A percentile compares a stretch with the other conserved stretches of the same genome.
These are phyloP conservation scores for Boletus insuetus DNA, from an alignment of 768 basidiomycete species.

Conservation along the genomic window DNA sequence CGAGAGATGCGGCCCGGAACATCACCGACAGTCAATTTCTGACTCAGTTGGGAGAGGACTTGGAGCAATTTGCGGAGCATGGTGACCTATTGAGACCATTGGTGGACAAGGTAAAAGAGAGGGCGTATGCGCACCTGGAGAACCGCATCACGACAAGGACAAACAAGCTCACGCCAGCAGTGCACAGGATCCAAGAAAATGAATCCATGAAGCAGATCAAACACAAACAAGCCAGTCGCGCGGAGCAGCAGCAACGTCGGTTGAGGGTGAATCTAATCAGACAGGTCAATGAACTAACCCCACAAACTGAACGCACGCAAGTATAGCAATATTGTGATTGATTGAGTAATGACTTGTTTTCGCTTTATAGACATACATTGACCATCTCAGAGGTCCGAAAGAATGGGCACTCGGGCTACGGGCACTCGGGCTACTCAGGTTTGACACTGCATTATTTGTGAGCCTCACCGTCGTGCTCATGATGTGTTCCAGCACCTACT, in stretches of 20 bases:
- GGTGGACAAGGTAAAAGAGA: not conserved
- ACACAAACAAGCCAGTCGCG: not conserved
- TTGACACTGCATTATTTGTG: not conserved
- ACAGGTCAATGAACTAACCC: slow-evolving; percentile 16
- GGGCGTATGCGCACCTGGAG: not conserved
- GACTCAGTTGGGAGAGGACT: not conserved
- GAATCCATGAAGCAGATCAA: not conserved
- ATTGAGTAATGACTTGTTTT: not conserved
- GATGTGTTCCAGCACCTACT: too few relatives aligned
- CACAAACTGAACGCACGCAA: not conserved
- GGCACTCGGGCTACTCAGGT: not conserved
- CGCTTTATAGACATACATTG: slow-evolving; percentile 9
- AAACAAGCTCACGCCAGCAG: slow-evolving; percentile 8
- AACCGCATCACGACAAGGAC: not conserved
- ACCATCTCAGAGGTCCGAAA: slow-evolving; percentile 6
- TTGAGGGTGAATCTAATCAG: slow-evolving; percentile 19
- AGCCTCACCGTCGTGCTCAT: not conserved
- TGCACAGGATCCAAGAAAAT: slow-evolving; percentile 9
- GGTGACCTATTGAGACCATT: not conserved
- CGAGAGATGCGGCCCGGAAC: not conserved
- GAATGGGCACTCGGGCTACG: not conserved
- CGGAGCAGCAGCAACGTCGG: slow-evolving; percentile 4
- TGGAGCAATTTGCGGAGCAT: not conserved
- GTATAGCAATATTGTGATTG: not conserved
- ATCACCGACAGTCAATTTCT: not conserved